A percentile compares a stretch with the other conserved stretches of the same genome.
Evolutionary conservation across 1,284 basidiomycete genomes (phyloP).

Genomic region (Cryptococcus sp.): DNA sequence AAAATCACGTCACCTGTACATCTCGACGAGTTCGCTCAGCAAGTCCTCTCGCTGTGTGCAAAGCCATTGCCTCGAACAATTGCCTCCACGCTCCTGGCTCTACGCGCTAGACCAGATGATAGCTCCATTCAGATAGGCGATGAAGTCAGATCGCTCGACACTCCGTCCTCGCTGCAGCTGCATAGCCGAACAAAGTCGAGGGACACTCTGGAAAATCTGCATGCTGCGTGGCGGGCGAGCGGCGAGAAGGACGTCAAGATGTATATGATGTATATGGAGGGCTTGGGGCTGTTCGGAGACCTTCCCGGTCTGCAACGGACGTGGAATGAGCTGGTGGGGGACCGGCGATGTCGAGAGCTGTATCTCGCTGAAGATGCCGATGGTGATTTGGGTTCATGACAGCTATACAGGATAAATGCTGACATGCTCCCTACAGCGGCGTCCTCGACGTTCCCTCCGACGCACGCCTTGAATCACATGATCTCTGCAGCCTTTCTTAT

Average conservation of each 20-base stretch:
- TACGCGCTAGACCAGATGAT: constrained; percentile 14
- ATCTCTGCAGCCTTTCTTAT: constrained; percentile 41
- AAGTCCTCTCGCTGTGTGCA: constrained; percentile 9
- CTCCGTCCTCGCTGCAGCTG: too few relatives aligned
- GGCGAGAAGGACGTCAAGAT: constrained; percentile 42
- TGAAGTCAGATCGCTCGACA: constrained; percentile 18
- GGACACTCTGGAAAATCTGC: constrained; percentile 20
- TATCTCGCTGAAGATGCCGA: constrained; percentile 25
- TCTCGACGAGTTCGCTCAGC: neutral
- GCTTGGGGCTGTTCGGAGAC: constrained; percentile 45
- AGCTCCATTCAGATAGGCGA: constrained; percentile 5
- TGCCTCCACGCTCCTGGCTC: constrained; percentile 15
- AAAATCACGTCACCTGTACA: neutral
- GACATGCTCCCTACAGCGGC: constrained; percentile 5
- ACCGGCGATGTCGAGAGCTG: constrained; percentile 30
- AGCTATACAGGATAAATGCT: neutral
- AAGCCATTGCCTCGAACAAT: constrained; percentile 11
- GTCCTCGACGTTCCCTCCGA: constrained; percentile 39
- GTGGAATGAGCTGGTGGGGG: constrained; percentile 44
- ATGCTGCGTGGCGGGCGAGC: constrained; percentile 33
- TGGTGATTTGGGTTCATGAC: constrained; percentile 10
- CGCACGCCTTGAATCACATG: constrained; percentile 44
- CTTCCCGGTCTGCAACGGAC: constrained; percentile 29
- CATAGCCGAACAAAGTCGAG: neutral
- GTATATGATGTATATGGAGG: constrained; percentile 47